A percentile compares a stretch with the other conserved stretches of the same genome.
phyloP scores from a whole-genome alignment of 2,329 filamentous ascomycete genomes.

The Didymella sp. region DNA sequence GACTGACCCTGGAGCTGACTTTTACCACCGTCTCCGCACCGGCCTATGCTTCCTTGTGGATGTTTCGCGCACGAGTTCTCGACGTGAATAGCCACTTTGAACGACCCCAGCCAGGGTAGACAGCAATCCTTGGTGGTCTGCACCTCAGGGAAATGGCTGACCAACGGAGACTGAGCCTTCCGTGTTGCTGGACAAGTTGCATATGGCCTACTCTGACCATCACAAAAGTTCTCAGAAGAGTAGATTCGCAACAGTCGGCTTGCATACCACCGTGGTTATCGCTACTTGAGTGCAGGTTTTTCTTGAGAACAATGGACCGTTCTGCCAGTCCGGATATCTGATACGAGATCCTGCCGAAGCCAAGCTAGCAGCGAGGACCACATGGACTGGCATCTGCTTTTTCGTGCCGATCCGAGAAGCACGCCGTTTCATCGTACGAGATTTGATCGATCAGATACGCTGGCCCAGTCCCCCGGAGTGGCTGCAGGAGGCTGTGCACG shows the following conservation, averaged over 20 bases:
- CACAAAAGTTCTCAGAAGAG: too few relatives aligned
- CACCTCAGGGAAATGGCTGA: background rate
- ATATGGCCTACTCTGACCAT: too few relatives aligned
- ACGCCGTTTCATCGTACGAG: slow-evolving; percentile 5
- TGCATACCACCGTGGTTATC: too few relatives aligned
- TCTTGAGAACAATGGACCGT: background rate
- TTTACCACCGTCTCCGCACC: background rate
- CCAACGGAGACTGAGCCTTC: background rate
- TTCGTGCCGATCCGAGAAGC: slow-evolving; percentile 9
- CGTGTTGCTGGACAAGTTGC: background rate
- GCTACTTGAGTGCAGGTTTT: background rate
- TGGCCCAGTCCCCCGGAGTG: slow-evolving; percentile 1
- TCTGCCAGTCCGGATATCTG: background rate
- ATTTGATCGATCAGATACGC: slow-evolving; percentile 8
- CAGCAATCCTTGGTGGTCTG: background rate
- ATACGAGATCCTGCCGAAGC: background rate
- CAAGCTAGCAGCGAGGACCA: background rate
- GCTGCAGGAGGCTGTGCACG: slow-evolving; percentile 9
- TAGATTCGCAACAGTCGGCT: background rate
- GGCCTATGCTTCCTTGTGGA: background rate
- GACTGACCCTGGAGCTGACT: background rate
- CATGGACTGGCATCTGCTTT: slow-evolving; percentile 7
- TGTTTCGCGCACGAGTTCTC: background rate
- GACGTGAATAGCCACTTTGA: background rate
- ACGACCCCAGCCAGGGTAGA: background rate